Evolutionary conservation across 306 rosid genomes (phyloP).

Genomic region (Ziziphus jujuba): DNA sequence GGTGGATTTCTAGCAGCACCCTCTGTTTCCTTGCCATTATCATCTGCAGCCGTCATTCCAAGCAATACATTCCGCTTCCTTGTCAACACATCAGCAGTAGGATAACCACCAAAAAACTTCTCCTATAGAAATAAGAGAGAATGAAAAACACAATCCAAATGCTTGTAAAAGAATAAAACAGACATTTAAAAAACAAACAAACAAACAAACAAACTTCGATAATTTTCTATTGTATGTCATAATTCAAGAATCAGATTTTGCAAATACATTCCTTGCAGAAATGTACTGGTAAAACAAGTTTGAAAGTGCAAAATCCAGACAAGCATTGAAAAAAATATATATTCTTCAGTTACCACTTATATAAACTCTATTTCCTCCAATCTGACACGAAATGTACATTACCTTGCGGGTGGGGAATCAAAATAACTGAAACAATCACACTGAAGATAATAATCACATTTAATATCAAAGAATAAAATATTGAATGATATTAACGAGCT

Average conservation of each 20-base stretch:
- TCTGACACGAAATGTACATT: no score
- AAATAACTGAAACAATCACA: not conserved
- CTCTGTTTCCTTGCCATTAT: conserved; percentile 2
- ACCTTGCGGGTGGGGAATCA: no score
- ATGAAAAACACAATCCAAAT: not conserved
- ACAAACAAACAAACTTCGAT: not conserved
- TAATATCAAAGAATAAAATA: not conserved
- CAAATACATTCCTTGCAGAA: no score
- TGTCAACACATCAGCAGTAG: conserved; percentile 22
- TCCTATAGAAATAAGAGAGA: conserved; percentile 21
- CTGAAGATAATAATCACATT: not conserved
- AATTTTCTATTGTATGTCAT: not conserved
- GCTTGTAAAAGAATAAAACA: not conserved
- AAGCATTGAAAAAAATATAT: no score
- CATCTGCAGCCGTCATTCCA: conserved; percentile 34
- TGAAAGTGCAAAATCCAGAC: no score
- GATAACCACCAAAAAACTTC: conserved; percentile 52
- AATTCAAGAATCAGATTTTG: no score
- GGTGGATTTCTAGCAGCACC: conserved; percentile 59
- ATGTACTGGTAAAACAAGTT: no score
- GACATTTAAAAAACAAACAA: no score
- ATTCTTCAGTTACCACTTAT: no score
- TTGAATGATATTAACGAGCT: not conserved
- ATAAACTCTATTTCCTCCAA: no score
- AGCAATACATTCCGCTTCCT: conserved; percentile 46